A percentile compares a stretch with the other conserved stretches of the same genome.
Conservation (phyloP, 257 asterid species). For the Nicotiana attenuata region DNA sequence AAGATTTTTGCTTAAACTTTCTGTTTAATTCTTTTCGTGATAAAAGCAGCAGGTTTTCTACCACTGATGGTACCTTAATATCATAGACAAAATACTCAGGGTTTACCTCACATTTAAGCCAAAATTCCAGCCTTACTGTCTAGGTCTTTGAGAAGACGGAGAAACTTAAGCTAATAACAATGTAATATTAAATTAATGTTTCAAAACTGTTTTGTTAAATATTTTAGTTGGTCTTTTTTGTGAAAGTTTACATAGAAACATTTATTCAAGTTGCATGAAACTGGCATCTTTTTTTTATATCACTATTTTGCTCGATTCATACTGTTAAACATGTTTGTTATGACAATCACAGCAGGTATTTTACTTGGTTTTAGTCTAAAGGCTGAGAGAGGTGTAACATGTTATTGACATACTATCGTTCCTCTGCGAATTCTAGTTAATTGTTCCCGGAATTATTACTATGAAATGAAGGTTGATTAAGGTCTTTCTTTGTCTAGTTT, state of each 20-base stretch:
- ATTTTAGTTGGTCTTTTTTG: not conserved
- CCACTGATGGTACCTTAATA: not conserved
- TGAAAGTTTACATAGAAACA: not conserved
- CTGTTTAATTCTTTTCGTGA: not conserved
- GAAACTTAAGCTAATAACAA: not conserved
- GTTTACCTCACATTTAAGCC: not conserved
- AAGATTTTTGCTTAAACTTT: not conserved
- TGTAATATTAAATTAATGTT: no score
- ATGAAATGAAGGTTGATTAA: no score
- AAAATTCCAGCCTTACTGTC: not conserved
- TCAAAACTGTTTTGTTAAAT: not conserved
- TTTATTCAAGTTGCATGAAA: not conserved
- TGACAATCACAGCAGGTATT: not conserved
- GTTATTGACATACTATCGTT: not conserved
- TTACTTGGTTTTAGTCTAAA: not conserved
- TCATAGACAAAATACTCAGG: not conserved
- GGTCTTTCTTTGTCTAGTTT: no score
- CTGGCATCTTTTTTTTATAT: not conserved
- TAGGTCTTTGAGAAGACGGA: not conserved
- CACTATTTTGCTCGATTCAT: not conserved
- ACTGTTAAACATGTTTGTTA: not conserved
- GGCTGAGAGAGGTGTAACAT: not conserved
- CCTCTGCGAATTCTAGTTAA: not conserved
- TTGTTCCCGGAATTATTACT: not conserved
- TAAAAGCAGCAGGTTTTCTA: not conserved